These are phyloP conservation scores for Pyropia yezoensis DNA, from an alignment of 23 red algal species.

Conservation along the genomic window DNA sequence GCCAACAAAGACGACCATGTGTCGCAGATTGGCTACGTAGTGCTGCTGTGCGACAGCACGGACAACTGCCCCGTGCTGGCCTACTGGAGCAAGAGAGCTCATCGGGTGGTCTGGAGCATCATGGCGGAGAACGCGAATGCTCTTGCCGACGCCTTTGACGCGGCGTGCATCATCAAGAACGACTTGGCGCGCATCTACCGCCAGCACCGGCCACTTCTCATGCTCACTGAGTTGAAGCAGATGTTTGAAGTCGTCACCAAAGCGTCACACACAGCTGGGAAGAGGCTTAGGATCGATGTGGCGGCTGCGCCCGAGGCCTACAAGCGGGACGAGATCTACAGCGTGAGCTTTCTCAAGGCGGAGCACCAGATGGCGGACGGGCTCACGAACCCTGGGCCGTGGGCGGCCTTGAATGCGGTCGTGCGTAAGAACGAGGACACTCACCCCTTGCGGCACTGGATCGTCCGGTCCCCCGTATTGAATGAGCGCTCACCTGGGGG, in stretches of 20 bases:
- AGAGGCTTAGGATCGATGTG: constrained; percentile 1
- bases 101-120: background rate
- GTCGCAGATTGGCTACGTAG: constrained; percentile 2
- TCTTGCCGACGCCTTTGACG: background rate
- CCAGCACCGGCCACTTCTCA: background rate
- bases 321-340: no score
- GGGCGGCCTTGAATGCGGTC: no score
- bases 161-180: background rate
- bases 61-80: constrained; percentile 1
- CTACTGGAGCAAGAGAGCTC: background rate
- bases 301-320: background rate
- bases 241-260: constrained; percentile 5
- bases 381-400: no score
- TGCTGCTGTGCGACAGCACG: background rate
- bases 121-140: background rate
- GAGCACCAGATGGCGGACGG: no score
- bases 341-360: no score
- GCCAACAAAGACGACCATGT: background rate
- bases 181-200: background rate
- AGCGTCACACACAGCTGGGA: background rate
- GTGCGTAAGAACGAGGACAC: no score
- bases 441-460: no score
- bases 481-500: no score
- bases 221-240: constrained; percentile 3
- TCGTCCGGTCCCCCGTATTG: no score